These are phyloP conservation scores for Macrocystidia cucumis DNA, from an alignment of 1,284 basidiomycete species.

Conservation along the genomic window DNA sequence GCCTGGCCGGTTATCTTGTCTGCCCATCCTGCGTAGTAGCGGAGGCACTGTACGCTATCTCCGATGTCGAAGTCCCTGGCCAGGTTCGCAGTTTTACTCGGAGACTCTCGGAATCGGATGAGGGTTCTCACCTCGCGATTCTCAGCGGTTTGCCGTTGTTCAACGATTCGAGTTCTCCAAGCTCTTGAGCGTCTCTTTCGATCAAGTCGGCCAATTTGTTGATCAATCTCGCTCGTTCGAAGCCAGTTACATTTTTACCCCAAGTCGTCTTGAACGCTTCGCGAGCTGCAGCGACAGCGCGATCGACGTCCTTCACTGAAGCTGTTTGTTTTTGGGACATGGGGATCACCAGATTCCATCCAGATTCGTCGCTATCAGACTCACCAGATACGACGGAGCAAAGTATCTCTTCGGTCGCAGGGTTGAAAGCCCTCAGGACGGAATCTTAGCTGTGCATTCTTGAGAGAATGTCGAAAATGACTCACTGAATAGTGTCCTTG, in stretches of 20 bases:
- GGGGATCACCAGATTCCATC: too few species aligned
- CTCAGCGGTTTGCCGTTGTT: slow-evolving; percentile 84
- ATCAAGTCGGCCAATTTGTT: slow-evolving; percentile 90
- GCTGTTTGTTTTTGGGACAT: too few species aligned
- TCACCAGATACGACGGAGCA: slow-evolving; percentile 63
- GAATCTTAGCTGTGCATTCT: too few species aligned
- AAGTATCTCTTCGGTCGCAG: slow-evolving; percentile 67
- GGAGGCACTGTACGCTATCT: slow-evolving; percentile 73
- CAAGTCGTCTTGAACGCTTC: slow-evolving; percentile 83
- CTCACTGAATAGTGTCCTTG: slow-evolving; percentile 47
- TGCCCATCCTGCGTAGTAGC: slow-evolving; percentile 76
- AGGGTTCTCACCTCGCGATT: slow-evolving; percentile 44
- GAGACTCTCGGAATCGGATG: not conserved
- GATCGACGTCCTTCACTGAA: slow-evolving; percentile 72
- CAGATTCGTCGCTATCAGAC: too few species aligned
- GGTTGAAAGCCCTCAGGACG: slow-evolving; percentile 54
- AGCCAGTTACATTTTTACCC: slow-evolving; percentile 83
- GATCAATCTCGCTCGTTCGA: slow-evolving; percentile 73
- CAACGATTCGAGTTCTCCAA: slow-evolving; percentile 73
- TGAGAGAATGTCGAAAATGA: too few species aligned
- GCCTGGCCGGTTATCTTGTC: slow-evolving; percentile 67
- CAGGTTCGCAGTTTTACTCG: not conserved
- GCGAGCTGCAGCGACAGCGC: slow-evolving; percentile 79
- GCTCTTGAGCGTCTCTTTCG: slow-evolving; percentile 72
- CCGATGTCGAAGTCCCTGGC: slow-evolving; percentile 78